Base-by-base conservation (phyloP, 2,329 filamentous ascomycete genomes). In the Gnomoniopsis smithogilvyi region DNA sequence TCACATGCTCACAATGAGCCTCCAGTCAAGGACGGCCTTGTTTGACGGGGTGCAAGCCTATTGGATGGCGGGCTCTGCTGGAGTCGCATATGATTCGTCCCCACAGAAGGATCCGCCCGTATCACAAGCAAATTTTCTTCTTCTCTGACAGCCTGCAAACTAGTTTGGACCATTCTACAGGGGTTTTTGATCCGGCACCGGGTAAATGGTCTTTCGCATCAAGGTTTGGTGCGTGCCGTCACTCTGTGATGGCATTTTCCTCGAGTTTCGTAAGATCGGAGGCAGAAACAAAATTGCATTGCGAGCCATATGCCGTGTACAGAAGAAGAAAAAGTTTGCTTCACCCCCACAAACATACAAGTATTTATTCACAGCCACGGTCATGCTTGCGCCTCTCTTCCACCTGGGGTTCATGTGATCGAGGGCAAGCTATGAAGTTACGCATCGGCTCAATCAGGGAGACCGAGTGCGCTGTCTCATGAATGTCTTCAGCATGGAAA, bases 61-160 rank as follows among this genome's bases (percentile, higher is more conserved):
- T 58, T 58, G 59, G 59, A 26, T 24, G 50, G 8, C 8, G 36
- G 21, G 33, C 21, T 15, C 43, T 53, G 34, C 38, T 48, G 36
- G 45, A 53, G 33, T 59, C 51, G 51, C 51, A 59, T 59, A 55
- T 59, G 57, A 54, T 59, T 51, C 26, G 36, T 34, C 52, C 53
- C 46, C 34, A 50, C 24, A 41, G 7, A 30, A 15, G 34, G 38
- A 41, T 41, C 38, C 38, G 38, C 49, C 26, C 24, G 30, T 62
- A 52, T 61, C 61, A 59, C 63, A 58, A 64, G 49, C 60, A 61
- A 62, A 59, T 63, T 59, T 63, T 49, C 58, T 51, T 19, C 11
- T 24, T 33, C 38, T n/a, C 22, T 21, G 47, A 19, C 38, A 26
- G 12, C 21, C 22, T 26, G 22, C 51, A 8, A 12, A 19, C 17